Evolutionary conservation across 148 eudicot species (phyloP).

Genomic region (Camellia sinensis): DNA sequence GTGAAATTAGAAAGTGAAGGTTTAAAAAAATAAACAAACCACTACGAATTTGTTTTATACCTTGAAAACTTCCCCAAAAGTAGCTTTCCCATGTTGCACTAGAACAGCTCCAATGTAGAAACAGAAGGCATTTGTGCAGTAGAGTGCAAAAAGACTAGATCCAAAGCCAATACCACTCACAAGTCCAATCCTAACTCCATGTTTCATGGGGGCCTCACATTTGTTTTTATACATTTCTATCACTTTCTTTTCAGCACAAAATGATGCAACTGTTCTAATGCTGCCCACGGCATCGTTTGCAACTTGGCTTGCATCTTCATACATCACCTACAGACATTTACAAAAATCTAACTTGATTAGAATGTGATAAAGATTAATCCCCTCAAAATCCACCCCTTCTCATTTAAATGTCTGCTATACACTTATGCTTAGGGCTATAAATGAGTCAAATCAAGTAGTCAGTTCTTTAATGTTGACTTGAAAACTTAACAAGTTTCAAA

Average conservation of each 20-base stretch:
- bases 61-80: constrained; percentile 68
- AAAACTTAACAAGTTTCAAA: no score
- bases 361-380: no score
- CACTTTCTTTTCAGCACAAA: constrained; percentile 77
- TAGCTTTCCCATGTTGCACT: constrained; percentile 46
- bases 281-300: constrained; percentile 81
- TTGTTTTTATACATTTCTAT: constrained; percentile 61
- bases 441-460: no score
- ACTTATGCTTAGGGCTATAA: no score
- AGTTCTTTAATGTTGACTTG: no score
- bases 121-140: constrained; percentile 60
- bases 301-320: constrained; percentile 85
- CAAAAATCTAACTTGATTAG: neutral
- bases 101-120: constrained; percentile 75
- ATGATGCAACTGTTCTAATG: constrained; percentile 82
- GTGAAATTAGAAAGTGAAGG: neutral
- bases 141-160: constrained; percentile 45
- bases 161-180: constrained; percentile 67
- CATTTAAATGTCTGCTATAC: no score
- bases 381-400: neutral
- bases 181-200: constrained; percentile 57
- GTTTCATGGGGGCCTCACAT: constrained; percentile 58
- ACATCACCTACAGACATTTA: constrained; percentile 47
- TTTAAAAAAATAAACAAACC: neutral
- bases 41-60: constrained; percentile 21